Percentiles rank a stretch among this genome's conserved stretches.
These are phyloP conservation scores for Crepidotus variabilis DNA, from an alignment of 768 basidiomycete species.

Conservation along the genomic window DNA sequence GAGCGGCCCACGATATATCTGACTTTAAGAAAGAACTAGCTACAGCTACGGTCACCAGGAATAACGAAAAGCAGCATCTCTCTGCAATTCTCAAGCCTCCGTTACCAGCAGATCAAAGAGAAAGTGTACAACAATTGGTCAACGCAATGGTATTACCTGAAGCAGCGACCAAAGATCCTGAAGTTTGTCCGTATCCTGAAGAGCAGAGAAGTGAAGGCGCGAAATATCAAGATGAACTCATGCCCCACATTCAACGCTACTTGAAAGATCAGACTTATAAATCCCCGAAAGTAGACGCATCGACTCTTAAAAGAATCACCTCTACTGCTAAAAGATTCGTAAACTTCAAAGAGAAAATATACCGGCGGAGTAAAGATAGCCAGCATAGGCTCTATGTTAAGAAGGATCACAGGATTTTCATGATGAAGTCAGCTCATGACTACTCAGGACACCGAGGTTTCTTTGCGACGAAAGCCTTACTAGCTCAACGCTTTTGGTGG, in stretches of 20 bases:
- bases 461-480: constrained; percentile 11
- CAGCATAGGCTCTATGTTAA: constrained; percentile 17
- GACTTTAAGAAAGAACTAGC: not conserved
- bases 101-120: not conserved
- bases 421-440: constrained; percentile 20
- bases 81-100: too few species aligned
- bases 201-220: not conserved
- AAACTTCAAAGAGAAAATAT: constrained; percentile 12
- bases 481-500: constrained; percentile 13
- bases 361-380: not conserved
- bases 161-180: not conserved
- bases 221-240: not conserved
- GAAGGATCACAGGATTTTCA: constrained; percentile 12
- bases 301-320: not conserved
- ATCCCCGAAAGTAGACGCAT: not conserved
- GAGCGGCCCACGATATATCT: not conserved
- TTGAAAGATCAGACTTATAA: not conserved
- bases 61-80: not conserved
- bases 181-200: not conserved
- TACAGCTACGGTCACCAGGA: not conserved
- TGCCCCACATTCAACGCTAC: not conserved
- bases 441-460: constrained; percentile 21
- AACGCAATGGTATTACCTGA: not conserved
- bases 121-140: not conserved
- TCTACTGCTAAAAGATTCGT: constrained; percentile 9